Evolutionary conservation across 176 grass and related monocot species (phyloP).

Genomic region (Secale cereale): DNA sequence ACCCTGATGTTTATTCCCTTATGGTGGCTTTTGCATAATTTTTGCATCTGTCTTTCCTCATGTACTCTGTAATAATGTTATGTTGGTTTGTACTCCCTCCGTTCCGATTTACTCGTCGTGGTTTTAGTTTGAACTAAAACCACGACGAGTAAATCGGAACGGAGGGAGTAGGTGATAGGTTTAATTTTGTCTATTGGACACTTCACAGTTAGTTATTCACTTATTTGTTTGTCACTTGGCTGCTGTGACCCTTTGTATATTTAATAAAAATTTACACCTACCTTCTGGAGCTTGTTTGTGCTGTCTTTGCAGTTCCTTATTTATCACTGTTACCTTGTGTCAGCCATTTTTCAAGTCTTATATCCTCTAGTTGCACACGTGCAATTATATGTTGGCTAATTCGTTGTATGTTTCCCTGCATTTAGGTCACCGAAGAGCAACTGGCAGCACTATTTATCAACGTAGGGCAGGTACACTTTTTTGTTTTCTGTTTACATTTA

Average conservation of each 20-base stretch:
- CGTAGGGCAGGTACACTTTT: conserved; percentile 62
- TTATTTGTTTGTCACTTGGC: background rate
- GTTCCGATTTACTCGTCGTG: too few relatives aligned
- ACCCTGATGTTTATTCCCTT: background rate
- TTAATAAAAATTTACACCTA: background rate
- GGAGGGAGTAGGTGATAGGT: background rate
- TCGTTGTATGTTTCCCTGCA: conserved; percentile 16
- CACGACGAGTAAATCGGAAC: too few relatives aligned
- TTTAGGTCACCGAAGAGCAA: conserved; percentile 98
- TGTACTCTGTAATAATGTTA: background rate
- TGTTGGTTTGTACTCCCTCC: background rate
- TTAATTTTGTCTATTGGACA: background rate
- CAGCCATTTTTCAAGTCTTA: background rate
- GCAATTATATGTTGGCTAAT: conserved; percentile 9
- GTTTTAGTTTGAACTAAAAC: too few relatives aligned
- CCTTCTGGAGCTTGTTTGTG: conserved; percentile 16
- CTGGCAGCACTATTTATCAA: conserved; percentile 94
- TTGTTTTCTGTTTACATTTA: conserved; percentile 4
- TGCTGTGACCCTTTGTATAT: background rate
- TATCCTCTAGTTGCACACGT: background rate
- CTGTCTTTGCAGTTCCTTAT: background rate
- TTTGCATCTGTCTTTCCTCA: background rate
- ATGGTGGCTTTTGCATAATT: background rate
- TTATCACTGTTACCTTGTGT: background rate
- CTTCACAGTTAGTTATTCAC: background rate